Conservation (phyloP, 1,284 basidiomycete genomes). For the Vanrija pseudolonga region DNA sequence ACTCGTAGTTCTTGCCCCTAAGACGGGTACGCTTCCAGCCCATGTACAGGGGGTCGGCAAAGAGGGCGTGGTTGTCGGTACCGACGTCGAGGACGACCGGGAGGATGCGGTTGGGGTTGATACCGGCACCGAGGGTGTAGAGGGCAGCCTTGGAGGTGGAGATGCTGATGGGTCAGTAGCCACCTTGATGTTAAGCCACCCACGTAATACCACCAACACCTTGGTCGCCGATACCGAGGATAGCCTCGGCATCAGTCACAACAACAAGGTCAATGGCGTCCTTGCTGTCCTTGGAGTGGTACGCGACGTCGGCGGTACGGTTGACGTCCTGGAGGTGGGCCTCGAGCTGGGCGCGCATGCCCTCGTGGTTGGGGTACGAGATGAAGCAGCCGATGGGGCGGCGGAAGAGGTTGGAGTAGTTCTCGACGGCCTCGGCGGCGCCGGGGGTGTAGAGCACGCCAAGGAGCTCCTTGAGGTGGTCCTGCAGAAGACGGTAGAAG, state of each 20-base stretch:
- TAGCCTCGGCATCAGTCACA: slow-evolving; percentile 76
- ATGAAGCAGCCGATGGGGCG: slow-evolving; percentile 52
- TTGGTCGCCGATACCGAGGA: slow-evolving; percentile 63
- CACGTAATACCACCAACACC: slow-evolving; percentile 50
- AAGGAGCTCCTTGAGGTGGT: slow-evolving; percentile 64
- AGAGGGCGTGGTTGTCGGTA: slow-evolving; percentile 62
- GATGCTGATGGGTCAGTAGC: slow-evolving; percentile 50
- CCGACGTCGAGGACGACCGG: slow-evolving; percentile 71
- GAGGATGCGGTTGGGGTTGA: slow-evolving; percentile 65
- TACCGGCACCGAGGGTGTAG: slow-evolving; percentile 75
- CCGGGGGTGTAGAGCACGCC: slow-evolving; percentile 58
- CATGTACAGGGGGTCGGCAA: slow-evolving; percentile 49
- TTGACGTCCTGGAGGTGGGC: slow-evolving; percentile 47
- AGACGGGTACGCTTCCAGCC: slow-evolving; percentile 52
- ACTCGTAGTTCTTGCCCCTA: slow-evolving; percentile 50
- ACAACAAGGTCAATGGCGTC: slow-evolving; percentile 65
- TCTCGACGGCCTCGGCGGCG: slow-evolving; percentile 55
- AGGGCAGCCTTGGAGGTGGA: slow-evolving; percentile 81
- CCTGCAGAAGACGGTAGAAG: slow-evolving; percentile 65
- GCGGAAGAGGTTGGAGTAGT: slow-evolving; percentile 77
- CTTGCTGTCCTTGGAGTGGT: slow-evolving; percentile 59
- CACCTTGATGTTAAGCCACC: no score
- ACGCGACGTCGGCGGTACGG: slow-evolving; percentile 62
- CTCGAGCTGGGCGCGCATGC: slow-evolving; percentile 58
- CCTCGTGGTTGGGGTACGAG: slow-evolving; percentile 60